phyloP scores from a whole-genome alignment of 257 asterid genomes.

The Avicennia marina region DNA sequence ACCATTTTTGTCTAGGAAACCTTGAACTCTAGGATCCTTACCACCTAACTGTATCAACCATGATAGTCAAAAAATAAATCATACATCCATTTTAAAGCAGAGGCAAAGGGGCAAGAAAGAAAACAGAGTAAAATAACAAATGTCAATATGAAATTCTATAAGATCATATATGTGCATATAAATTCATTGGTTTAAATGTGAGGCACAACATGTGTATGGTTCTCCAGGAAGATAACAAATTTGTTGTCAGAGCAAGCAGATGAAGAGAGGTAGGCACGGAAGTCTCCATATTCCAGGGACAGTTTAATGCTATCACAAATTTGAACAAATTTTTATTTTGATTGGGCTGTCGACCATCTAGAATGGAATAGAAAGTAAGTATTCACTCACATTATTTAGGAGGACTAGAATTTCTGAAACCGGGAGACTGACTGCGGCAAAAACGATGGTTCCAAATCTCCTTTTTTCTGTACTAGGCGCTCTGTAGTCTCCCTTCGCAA shows the following conservation, averaged over 20 bases:
- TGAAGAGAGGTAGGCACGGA: too few species aligned
- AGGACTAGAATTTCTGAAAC: constrained; percentile 54
- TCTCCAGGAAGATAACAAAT: too few species aligned
- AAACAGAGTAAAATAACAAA: neutral
- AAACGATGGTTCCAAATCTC: constrained; percentile 59
- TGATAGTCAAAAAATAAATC: neutral
- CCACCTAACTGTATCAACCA: constrained; percentile 42
- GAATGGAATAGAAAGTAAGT: neutral
- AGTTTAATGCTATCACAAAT: neutral
- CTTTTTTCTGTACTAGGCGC: constrained; percentile 64
- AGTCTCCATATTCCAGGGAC: neutral
- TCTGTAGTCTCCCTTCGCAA: constrained; percentile 72
- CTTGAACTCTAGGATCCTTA: constrained; percentile 49
- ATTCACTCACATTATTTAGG: constrained; percentile 48
- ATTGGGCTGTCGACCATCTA: neutral
- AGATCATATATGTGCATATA: neutral
- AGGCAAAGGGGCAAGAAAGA: neutral
- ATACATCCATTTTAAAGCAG: neutral
- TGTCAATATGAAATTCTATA: neutral
- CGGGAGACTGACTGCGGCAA: constrained; percentile 78
- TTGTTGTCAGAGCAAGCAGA: too few species aligned
- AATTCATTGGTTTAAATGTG: neutral
- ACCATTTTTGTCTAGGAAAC: constrained; percentile 45
- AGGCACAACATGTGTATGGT: neutral
- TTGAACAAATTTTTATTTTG: neutral